A percentile compares a stretch with the other conserved stretches of the same genome.
These are phyloP conservation scores for Calocera viscosa DNA, from an alignment of 768 basidiomycete species.

Conservation along the genomic window DNA sequence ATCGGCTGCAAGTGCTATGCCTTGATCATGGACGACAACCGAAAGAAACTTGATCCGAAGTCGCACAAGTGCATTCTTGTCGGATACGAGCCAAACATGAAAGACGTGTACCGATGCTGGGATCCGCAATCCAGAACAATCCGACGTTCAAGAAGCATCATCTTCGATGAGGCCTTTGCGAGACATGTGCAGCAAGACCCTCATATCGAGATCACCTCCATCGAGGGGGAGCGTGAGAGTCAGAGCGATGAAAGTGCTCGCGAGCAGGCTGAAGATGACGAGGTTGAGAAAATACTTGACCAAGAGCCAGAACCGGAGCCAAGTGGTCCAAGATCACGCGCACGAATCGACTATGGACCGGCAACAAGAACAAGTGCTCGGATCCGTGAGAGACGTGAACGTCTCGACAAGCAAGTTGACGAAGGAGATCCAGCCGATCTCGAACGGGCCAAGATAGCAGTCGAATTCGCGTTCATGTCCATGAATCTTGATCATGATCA, in stretches of 20 bases:
- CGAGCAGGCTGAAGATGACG: not conserved
- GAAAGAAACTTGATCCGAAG: not conserved
- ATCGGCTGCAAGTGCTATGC: constrained; percentile 34
- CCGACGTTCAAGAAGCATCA: not conserved
- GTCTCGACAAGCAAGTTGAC: too few species aligned
- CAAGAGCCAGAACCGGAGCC: not conserved
- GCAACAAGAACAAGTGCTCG: not conserved
- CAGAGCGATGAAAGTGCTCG: not conserved
- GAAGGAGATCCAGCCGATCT: too few species aligned
- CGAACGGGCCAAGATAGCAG: too few species aligned
- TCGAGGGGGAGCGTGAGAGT: not conserved
- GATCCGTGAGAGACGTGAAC: too few species aligned
- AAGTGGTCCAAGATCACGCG: not conserved
- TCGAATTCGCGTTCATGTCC: too few species aligned
- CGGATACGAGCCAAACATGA: not conserved
- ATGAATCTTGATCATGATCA: too few species aligned
- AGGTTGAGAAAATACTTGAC: not conserved
- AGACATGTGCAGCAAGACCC: not conserved
- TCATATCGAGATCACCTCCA: not conserved
- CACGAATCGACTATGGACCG: not conserved
- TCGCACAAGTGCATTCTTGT: not conserved
- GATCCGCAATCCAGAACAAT: not conserved
- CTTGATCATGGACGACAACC: constrained; percentile 26
- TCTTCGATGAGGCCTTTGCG: not conserved
- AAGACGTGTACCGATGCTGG: not conserved